A percentile compares a stretch with the other conserved stretches of the same genome.
Conservation (phyloP, 202 grass and related monocot genomes). For the Elaeis oleifera region DNA sequence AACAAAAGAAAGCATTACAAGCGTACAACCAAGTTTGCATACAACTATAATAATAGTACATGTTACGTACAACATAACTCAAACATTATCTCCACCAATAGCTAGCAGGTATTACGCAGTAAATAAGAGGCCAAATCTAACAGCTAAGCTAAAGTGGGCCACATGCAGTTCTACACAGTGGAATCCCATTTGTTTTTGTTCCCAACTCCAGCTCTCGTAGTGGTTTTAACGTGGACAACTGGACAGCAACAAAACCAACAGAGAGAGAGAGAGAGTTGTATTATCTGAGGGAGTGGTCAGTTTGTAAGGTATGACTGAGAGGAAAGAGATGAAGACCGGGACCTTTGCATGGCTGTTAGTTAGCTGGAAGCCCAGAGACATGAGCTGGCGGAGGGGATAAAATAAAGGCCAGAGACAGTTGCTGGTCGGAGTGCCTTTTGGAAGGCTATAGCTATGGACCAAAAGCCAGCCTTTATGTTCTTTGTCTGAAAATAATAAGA, state of each 20-base stretch:
- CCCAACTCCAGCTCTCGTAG: conserved; percentile 11
- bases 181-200: conserved; percentile 25
- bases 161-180: conserved; percentile 10
- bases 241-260: conserved; percentile 26
- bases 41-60: no score
- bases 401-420: neutral
- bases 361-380: conserved; percentile 53
- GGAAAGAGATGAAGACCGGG: conserved; percentile 12
- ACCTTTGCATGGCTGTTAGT: conserved; percentile 35
- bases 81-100: no score
- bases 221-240: conserved; percentile 80
- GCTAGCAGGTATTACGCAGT: neutral
- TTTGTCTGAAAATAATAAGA: no score
- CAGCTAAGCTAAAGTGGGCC: conserved; percentile 28
- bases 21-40: no score
- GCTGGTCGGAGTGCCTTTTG: no score
- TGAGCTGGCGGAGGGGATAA: conserved; percentile 49
- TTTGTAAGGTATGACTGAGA: conserved; percentile 50
- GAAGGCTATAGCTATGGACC: no score
- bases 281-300: conserved; percentile 2
- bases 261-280: conserved; percentile 4
- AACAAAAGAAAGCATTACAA: no score
- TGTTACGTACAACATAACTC: no score
- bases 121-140: conserved; percentile 12
- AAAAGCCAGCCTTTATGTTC: no score